Evolutionary conservation across 371 early-diverging fungal species (phyloP).

Genomic region (Mucor lusitanicus): DNA sequence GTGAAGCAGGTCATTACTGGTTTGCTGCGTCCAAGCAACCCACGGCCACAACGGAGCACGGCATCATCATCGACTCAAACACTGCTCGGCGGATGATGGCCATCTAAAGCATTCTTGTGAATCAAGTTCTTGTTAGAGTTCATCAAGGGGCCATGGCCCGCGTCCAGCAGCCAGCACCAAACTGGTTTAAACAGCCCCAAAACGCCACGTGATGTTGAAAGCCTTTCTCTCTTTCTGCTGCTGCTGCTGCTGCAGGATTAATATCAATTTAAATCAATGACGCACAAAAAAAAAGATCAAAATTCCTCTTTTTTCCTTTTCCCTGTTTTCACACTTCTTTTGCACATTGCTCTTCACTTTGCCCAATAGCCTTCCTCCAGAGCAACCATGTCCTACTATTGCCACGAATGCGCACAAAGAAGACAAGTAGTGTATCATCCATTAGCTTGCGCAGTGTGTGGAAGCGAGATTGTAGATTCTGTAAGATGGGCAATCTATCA

Average conservation of each 20-base stretch:
- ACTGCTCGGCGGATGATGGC: no score
- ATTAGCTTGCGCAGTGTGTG: slow-evolving; percentile 3
- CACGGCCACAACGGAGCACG: no score
- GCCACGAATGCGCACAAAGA: slow-evolving; percentile 13
- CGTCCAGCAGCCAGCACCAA: background rate
- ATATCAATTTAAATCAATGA: background rate
- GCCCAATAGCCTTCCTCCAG: background rate
- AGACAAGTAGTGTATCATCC: background rate
- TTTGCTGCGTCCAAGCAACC: no score
- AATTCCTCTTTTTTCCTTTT: background rate
- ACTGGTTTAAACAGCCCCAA: background rate
- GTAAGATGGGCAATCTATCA: background rate
- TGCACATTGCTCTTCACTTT: background rate
- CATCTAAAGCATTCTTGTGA: no score
- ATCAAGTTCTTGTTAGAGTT: background rate
- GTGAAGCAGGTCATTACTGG: no score
- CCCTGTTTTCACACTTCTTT: background rate
- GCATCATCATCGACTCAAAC: no score
- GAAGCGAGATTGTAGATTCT: background rate
- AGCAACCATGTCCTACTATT: slow-evolving; percentile 4
- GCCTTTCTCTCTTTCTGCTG: background rate
- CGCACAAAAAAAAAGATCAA: background rate
- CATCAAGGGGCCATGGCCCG: background rate
- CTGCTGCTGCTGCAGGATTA: background rate
- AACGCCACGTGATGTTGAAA: background rate